Evolutionary conservation across 371 early-diverging fungal genomes (phyloP).

Genomic region (Smittium mucronatum): DNA sequence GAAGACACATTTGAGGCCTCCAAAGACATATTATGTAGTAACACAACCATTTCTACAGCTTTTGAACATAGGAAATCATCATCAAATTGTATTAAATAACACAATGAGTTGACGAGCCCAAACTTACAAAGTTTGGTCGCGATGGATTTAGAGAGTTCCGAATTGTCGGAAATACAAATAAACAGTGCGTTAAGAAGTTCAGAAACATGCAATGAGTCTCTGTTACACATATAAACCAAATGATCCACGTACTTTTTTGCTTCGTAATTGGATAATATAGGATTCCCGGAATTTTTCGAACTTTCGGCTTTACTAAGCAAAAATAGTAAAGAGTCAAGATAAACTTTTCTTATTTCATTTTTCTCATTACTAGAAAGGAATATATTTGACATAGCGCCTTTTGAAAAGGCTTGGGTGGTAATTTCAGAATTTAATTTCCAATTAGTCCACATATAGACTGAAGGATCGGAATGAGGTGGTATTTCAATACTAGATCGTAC

Average conservation of each 20-base stretch:
- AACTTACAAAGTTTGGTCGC: constrained; percentile 16
- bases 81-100: constrained; percentile 26
- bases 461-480: neutral
- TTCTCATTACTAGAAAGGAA: neutral
- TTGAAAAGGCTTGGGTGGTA: neutral
- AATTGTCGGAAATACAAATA: constrained; percentile 24
- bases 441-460: neutral
- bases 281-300: neutral
- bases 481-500: neutral
- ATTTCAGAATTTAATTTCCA: neutral
- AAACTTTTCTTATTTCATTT: neutral
- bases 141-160: constrained; percentile 17
- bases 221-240: constrained; percentile 23
- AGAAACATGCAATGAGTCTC: constrained; percentile 22
- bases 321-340: neutral
- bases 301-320: neutral
- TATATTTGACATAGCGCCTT: too few relatives aligned
- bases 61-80: constrained; percentile 23
- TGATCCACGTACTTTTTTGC: constrained; percentile 10
- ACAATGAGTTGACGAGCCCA: constrained; percentile 17
- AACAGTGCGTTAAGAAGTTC: constrained; percentile 24
- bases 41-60: constrained; percentile 22
- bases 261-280: neutral
- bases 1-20: constrained; percentile 15
- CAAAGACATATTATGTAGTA: constrained; percentile 19